These are phyloP conservation scores for Syzygium aqueum DNA, from an alignment of 345 rosid genomes.

Conservation along the genomic window DNA sequence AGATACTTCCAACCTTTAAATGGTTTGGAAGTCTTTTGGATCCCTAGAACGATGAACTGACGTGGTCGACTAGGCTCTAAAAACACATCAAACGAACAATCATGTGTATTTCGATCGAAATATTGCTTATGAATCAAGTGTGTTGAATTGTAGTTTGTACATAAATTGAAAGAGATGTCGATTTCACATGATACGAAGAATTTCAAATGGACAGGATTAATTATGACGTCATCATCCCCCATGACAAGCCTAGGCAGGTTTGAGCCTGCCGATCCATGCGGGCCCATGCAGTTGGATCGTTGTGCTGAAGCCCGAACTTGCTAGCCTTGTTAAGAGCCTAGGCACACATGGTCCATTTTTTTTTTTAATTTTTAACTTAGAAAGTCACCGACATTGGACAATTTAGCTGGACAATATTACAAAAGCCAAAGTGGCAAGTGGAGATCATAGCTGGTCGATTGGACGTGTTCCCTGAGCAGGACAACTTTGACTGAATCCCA, in stretches of 20 bases:
- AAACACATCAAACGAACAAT: not conserved
- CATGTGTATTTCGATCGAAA: not conserved
- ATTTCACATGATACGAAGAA: not conserved
- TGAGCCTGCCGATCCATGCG: no score
- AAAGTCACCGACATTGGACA: not conserved
- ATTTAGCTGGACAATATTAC: not conserved
- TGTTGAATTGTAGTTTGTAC: not conserved
- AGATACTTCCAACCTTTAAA: no score
- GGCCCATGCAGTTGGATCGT: not conserved
- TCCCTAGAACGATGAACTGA: not conserved
- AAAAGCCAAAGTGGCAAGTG: not conserved
- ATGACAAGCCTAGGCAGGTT: not conserved
- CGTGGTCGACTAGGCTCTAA: not conserved
- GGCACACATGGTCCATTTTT: not conserved
- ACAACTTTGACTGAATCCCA: no score
- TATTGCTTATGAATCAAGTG: not conserved
- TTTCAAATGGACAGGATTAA: not conserved
- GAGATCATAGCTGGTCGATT: no score
- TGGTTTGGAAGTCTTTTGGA: not conserved
- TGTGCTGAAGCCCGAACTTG: not conserved
- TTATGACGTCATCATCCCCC: not conserved
- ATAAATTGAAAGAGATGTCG: not conserved
- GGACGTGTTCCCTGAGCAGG: no score
- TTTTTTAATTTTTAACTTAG: not conserved
- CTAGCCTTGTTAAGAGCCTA: not conserved